Evolutionary conservation across 495 filamentous ascomycete species (phyloP).

Genomic region (Podospora pseudocomata): DNA sequence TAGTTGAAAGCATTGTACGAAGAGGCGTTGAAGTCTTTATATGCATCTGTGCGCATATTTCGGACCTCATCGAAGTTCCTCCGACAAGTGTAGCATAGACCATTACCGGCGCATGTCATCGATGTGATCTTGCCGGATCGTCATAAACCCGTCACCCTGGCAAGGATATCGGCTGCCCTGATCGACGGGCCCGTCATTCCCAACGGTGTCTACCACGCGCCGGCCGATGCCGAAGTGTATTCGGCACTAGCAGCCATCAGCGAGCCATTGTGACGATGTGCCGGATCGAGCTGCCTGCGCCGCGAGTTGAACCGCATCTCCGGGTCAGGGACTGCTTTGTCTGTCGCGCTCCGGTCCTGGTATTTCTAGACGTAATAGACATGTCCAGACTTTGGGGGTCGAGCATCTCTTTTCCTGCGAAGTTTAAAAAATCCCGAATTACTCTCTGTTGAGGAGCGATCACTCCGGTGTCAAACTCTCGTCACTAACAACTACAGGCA

Average conservation of each 20-base stretch:
- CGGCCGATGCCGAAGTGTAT: neutral
- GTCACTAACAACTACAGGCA: neutral
- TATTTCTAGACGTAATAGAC: neutral
- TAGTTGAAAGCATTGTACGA: no score
- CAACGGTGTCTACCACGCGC: neutral
- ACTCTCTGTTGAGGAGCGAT: neutral
- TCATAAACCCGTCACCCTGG: slow-evolving; percentile 8
- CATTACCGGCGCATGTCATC: neutral
- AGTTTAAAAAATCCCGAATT: no score
- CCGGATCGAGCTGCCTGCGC: neutral
- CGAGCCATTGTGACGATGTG: neutral
- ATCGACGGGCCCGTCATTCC: neutral
- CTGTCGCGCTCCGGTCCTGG: neutral
- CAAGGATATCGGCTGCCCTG: neutral
- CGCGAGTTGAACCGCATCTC: neutral
- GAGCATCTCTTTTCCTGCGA: neutral
- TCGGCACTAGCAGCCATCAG: neutral
- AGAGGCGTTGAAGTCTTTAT: neutral
- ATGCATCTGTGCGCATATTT: neutral
- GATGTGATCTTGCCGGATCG: neutral
- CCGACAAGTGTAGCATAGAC: neutral
- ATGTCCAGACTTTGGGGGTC: neutral
- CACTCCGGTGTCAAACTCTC: neutral
- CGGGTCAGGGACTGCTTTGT: neutral
- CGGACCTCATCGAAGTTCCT: neutral